These are phyloP conservation scores for Cordyceps cateniannulata DNA, from an alignment of 2,329 filamentous ascomycete genomes.

Conservation along the genomic window DNA sequence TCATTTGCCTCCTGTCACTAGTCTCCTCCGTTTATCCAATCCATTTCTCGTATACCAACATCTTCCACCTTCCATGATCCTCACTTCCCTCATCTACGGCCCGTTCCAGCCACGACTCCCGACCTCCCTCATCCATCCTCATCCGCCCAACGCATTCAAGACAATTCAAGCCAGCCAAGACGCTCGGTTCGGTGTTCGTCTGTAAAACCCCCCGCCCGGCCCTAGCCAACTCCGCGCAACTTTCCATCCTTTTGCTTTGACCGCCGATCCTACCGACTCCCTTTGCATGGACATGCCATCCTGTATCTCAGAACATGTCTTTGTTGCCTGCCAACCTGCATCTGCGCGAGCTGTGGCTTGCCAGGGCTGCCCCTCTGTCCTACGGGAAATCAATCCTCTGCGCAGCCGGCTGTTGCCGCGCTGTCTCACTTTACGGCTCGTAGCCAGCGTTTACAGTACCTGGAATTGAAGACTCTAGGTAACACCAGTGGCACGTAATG, in stretches of 20 bases:
- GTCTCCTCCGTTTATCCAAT: neutral
- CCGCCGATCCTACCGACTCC: conserved; percentile 2
- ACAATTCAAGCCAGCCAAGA: too few relatives aligned
- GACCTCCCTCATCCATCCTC: neutral
- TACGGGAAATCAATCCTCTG: neutral
- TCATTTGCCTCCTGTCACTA: neutral
- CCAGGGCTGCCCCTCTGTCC: neutral
- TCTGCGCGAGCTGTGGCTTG: neutral
- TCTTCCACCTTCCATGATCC: neutral
- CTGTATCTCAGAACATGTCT: neutral
- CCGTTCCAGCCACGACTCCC: conserved; percentile 2
- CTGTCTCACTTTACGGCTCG: conserved; percentile 1
- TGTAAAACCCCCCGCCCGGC: neutral
- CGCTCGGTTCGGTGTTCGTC: neutral
- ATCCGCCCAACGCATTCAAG: neutral
- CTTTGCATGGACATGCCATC: neutral
- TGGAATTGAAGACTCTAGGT: neutral
- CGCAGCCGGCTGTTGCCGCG: neutral
- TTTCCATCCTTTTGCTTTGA: neutral
- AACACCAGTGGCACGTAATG: neutral
- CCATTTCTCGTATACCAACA: neutral
- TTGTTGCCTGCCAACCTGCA: neutral
- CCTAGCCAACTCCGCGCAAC: neutral
- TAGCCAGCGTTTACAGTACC: neutral
- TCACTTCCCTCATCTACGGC: conserved; percentile 1